Conservation (phyloP, 352 stramenopile genomes). For the Globisporangium carolinianum region DNA sequence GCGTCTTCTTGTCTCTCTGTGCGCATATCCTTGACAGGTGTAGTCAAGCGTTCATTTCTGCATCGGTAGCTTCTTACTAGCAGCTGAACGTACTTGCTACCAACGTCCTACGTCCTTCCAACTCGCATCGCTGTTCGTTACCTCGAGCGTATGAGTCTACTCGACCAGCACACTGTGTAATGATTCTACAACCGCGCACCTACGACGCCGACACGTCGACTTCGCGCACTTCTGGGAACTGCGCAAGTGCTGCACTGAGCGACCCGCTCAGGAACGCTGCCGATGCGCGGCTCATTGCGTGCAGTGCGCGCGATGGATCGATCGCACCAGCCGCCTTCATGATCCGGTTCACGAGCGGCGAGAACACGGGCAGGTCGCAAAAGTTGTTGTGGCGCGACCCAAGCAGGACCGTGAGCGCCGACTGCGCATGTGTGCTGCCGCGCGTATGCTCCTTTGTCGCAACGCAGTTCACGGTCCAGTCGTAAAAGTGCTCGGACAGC, state of each 20-base stretch:
- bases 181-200: too few species aligned
- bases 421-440: conserved; percentile 26
- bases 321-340: conserved; percentile 45
- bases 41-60: too few species aligned
- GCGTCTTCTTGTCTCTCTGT: too few species aligned
- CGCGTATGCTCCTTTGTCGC: conserved; percentile 12
- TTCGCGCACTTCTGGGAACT: conserved; percentile 33
- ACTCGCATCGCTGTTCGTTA: too few species aligned
- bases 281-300: conserved; percentile 33
- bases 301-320: conserved; percentile 34
- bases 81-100: too few species aligned
- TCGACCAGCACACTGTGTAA: too few species aligned
- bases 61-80: too few species aligned
- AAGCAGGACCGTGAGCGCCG: conserved; percentile 31
- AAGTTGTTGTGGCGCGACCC: conserved; percentile 68
- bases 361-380: conserved; percentile 60
- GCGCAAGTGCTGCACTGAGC: conserved; percentile 18
- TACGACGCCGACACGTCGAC: conserved; percentile 1
- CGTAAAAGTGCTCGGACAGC: conserved; percentile 53
- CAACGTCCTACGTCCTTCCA: too few species aligned
- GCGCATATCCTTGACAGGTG: too few species aligned
- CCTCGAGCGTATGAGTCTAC: too few species aligned
- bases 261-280: conserved; percentile 35
- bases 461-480: conserved; percentile 36
- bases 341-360: conserved; percentile 39